Base-by-base conservation (phyloP, 768 basidiomycete species). In the Boletus rubescentipes region DNA sequence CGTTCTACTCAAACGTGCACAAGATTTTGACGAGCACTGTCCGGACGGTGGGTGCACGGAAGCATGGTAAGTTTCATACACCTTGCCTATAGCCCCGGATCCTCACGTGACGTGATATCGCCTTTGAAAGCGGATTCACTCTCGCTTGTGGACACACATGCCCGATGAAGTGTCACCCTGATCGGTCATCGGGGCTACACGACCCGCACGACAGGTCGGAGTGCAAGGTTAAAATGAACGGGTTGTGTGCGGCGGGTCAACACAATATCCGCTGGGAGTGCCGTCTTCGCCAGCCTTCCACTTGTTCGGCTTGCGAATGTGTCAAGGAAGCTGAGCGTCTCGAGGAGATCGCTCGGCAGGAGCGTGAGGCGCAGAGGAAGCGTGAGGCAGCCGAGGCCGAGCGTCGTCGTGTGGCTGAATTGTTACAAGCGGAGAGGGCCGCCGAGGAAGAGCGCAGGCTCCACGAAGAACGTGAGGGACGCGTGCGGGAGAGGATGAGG, bases 41-140 rank as follows among this genome's bases (percentile, higher is more conserved):
- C 86, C 84, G 0, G 83, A 84, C 37, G 87, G 87, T 7, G 86
- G 87, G 2, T 88, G 86, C 53, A 67, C 57, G 8, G 72, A 76
- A 49, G 74, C 76, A 35, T 89, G 86, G 87, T 87, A 68, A 42
- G 76, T 65, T 6, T 1, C 0, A 5, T 15, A 20, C 7, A 2
- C 4, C 18, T n/a, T 2, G 6, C 12, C 0, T 16, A 30, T 20
- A 30, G 2, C 16, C 4, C 26, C n/a, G 1, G 3, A 23, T 6
- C 9, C 38, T 53, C 26, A 32, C 15, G 21, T 11, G 15, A 42
- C 16, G 2, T 30, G 40, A 6, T 3, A 12, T 26, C 18, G 16
- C 9, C 23, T 6, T 10, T 18, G 7, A 1, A 35, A 58, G 62
- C 2, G 59, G 62, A 9, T 54, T 49, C 18, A 37, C 5, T 5